Evolutionary conservation across 2,329 filamentous ascomycete genomes (phyloP).

Genomic region (Nemania sp.): DNA sequence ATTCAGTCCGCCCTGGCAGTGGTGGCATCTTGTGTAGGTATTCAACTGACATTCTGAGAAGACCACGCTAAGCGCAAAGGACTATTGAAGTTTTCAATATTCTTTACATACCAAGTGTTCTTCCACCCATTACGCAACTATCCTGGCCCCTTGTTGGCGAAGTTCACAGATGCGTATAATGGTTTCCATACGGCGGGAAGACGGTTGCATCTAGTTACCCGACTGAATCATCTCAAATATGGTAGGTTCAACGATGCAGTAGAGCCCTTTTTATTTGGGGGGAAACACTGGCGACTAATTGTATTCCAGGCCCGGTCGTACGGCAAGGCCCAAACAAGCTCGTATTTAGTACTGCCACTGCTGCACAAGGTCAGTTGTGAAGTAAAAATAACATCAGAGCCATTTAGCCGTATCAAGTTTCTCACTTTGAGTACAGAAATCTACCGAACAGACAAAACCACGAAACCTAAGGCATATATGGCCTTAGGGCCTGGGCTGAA

Average conservation of each 20-base stretch:
- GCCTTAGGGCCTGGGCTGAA: slow-evolving; percentile 1
- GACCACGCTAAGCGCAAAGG: too few relatives aligned
- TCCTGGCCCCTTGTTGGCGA: background rate
- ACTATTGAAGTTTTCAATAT: too few relatives aligned
- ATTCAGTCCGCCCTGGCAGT: too few relatives aligned
- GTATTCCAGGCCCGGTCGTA: too few relatives aligned
- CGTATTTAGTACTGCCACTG: slow-evolving; percentile 15
- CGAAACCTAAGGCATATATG: slow-evolving; percentile 21
- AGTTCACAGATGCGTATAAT: background rate
- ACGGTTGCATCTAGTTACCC: background rate
- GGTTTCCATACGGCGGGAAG: background rate
- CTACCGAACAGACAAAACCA: slow-evolving; percentile 20
- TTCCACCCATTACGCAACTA: background rate
- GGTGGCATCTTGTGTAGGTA: too few relatives aligned
- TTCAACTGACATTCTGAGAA: too few relatives aligned
- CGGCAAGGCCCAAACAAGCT: slow-evolving; percentile 15
- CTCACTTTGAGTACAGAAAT: too few relatives aligned
- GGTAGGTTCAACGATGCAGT: slow-evolving; percentile 3
- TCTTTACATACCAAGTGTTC: background rate
- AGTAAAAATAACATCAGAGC: too few relatives aligned
- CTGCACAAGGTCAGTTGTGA: slow-evolving; percentile 12
- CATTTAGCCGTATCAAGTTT: too few relatives aligned
- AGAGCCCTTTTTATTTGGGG: too few relatives aligned
- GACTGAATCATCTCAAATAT: too few relatives aligned
- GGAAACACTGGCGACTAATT: too few relatives aligned